These are phyloP conservation scores for Hysterium pulicare DNA, from an alignment of 2,329 filamentous ascomycete species.

Conservation along the genomic window DNA sequence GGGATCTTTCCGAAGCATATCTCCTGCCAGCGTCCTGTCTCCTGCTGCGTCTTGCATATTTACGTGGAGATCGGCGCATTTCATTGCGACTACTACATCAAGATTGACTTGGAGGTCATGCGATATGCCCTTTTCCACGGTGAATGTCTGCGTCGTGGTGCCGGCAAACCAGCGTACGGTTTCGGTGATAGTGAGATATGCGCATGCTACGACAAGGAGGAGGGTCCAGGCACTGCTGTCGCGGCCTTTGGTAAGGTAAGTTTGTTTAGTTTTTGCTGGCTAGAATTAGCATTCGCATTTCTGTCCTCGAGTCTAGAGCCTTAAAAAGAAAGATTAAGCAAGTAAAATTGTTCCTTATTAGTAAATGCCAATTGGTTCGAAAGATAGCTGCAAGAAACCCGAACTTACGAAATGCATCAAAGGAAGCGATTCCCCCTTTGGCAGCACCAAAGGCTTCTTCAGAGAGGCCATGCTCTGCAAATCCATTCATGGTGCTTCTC, in stretches of 20 bases:
- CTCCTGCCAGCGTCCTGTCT: conserved; percentile 81
- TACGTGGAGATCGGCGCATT: conserved; percentile 82
- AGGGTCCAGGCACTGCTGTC: conserved; percentile 94
- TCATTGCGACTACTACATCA: conserved; percentile 88
- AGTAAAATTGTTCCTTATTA: too few relatives aligned
- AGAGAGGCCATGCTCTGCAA: conserved; percentile 62
- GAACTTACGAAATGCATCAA: conserved; percentile 93
- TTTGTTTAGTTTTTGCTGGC: conserved; percentile 94
- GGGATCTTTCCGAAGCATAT: conserved; percentile 68
- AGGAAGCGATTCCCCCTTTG: conserved; percentile 65
- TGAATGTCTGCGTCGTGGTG: conserved; percentile 81
- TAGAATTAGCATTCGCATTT: too few relatives aligned
- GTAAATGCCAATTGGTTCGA: conserved; percentile 1
- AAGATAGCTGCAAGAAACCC: conserved; percentile 5
- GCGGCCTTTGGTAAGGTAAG: conserved; percentile 80
- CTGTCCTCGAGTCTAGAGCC: too few relatives aligned
- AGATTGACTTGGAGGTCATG: conserved; percentile 91
- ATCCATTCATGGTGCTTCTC: conserved; percentile 67
- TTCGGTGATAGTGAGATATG: conserved; percentile 74
- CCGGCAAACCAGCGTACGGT: conserved; percentile 79
- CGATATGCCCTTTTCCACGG: conserved; percentile 86
- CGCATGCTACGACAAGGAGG: conserved; percentile 70
- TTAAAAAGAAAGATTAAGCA: too few relatives aligned
- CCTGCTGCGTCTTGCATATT: conserved; percentile 96
- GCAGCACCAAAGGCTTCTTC: conserved; percentile 79